Evolutionary conservation across 768 basidiomycete genomes (phyloP).

Genomic region (Sarcodon aspratus): DNA sequence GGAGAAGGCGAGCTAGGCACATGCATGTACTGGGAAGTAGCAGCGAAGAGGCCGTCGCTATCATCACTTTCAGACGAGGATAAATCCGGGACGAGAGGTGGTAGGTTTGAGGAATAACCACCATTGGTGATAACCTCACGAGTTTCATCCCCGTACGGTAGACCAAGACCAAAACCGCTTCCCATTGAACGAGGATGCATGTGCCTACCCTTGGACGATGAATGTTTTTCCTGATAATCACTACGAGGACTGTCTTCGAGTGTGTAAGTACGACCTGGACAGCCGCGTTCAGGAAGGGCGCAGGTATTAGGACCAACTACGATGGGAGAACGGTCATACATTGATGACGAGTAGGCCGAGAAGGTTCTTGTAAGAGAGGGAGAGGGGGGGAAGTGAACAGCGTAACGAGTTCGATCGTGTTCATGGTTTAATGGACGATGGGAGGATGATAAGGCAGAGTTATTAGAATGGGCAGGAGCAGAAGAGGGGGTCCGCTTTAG

Average conservation of each 20-base stretch:
- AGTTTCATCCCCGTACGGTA: slow-evolving; percentile 13
- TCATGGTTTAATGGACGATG: slow-evolving; percentile 39
- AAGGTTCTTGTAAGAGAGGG: slow-evolving; percentile 25
- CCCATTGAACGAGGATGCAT: slow-evolving; percentile 34
- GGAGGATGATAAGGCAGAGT: slow-evolving; percentile 5
- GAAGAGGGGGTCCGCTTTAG: slow-evolving; percentile 35
- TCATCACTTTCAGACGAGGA: slow-evolving; percentile 11
- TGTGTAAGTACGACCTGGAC: slow-evolving; percentile 59
- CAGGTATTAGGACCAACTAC: slow-evolving; percentile 62
- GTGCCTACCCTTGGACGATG: slow-evolving; percentile 19
- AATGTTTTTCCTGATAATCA: slow-evolving; percentile 1
- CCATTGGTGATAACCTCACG: slow-evolving; percentile 12
- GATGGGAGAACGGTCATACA: slow-evolving; percentile 77
- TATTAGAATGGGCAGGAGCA: slow-evolving; percentile 8
- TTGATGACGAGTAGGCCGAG: slow-evolving; percentile 28
- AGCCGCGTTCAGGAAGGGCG: slow-evolving; percentile 69
- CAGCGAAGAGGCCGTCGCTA: neutral
- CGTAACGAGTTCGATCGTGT: slow-evolving; percentile 26
- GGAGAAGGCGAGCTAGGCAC: neutral
- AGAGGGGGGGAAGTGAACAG: slow-evolving; percentile 39
- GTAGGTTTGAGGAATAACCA: slow-evolving; percentile 17
- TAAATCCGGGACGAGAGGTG: slow-evolving; percentile 50
- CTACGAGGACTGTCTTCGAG: slow-evolving; percentile 25
- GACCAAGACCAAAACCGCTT: neutral
- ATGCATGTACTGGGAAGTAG: slow-evolving; percentile 1